Evolutionary conservation across 1,284 basidiomycete species (phyloP), one percentile per base, ranked within the genome.

Genomic region (Ceratobasidium theobromae): DNA sequence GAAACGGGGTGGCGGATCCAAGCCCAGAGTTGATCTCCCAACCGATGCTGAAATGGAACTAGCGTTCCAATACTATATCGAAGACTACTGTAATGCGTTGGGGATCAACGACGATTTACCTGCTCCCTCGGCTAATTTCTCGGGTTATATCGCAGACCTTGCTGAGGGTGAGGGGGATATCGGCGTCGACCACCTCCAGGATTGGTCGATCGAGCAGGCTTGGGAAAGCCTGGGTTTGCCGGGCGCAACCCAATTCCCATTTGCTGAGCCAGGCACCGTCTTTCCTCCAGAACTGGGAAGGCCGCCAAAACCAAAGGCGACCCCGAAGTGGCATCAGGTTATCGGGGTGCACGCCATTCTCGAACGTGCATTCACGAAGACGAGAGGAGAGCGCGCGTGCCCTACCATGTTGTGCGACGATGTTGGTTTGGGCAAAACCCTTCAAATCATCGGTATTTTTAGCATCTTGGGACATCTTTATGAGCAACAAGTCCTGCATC

Each of bases 341-440:
- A 40, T 51, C 4, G 49, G 35, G 9, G 16, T 41, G 6, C 14
- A n/a, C n/a, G 9, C 35, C 4, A 49, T 64, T n/a, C 6, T 64
- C 25, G 27, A 43, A 12, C 11, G 46, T 12, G 18, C 27, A 9
- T 64, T 41, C 27, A 64, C 60, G 1, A 12, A n/a, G 23, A 18
- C 3, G 3, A 28, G 2, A 1, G 49, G 49, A 6, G 27, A 28
- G 2, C 25, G 16, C 1, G 2, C 45, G 3, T n/a, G 4, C 11
- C 60, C 60, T 9, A 53, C 49, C 8, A 23, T 64, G n/a, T n/a
- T 64, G 25, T 64, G 60, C 16, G 49, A 64, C n/a, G 49, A 64
- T 6, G 60, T 53, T 4, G 60, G 60, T 16, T 16, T 64, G 27
- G 60, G 60, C 4, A 64, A 64, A 23, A 64, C 60, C 1, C 3